These are phyloP conservation scores for Camillea tinctor DNA, from an alignment of 2,329 filamentous ascomycete species.

Conservation along the genomic window DNA sequence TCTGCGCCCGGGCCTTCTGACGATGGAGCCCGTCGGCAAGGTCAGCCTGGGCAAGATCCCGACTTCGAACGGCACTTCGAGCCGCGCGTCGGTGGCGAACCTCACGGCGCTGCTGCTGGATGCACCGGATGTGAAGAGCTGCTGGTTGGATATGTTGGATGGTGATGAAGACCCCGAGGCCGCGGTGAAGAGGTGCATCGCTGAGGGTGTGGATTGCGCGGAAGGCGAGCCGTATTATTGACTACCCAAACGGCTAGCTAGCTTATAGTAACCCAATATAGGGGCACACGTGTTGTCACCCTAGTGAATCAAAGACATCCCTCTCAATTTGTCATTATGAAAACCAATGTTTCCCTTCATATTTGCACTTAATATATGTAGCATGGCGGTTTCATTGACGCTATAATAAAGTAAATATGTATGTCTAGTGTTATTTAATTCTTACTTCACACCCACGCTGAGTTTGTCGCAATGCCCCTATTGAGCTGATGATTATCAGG, in stretches of 20 bases:
- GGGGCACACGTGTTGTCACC: no score
- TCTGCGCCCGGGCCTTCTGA: constrained; percentile 53
- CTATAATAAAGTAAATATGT: no score
- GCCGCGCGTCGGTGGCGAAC: constrained; percentile 59
- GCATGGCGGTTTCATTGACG: no score
- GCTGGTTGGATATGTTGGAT: constrained; percentile 56
- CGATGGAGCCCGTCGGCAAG: constrained; percentile 46
- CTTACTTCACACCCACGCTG: no score
- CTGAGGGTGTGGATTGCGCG: constrained; percentile 48
- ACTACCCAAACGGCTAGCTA: constrained; percentile 10
- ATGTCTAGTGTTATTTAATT: no score
- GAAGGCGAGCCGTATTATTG: constrained; percentile 50
- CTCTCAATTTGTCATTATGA: no score
- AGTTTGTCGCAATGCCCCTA: no score
- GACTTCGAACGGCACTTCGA: constrained; percentile 40
- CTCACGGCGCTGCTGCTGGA: constrained; percentile 57
- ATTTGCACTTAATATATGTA: no score
- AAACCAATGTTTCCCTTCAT: no score
- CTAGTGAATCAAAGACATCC: no score
- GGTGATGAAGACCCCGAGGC: constrained; percentile 48
- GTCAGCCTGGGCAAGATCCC: constrained; percentile 48
- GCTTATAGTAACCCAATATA: no score
- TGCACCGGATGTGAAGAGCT: constrained; percentile 43
- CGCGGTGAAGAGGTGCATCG: constrained; percentile 49
- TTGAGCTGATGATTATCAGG: no score